Conservation (phyloP, 371 early-diverging fungal species). For the Lichtheimia corymbifera region DNA sequence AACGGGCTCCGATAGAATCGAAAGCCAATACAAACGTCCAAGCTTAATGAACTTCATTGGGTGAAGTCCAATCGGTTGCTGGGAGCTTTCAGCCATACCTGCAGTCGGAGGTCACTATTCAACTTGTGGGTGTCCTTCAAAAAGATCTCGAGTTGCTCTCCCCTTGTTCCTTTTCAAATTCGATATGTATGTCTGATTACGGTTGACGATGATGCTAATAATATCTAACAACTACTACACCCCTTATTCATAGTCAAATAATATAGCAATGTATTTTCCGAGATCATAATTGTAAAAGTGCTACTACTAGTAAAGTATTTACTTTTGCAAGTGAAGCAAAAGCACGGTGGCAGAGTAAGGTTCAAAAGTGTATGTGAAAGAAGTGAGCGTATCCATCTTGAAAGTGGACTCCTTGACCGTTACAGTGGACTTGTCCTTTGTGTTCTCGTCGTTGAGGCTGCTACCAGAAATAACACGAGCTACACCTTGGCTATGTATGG, state of each 20-base stretch:
- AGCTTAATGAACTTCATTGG: slow-evolving; percentile 35
- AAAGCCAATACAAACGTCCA: slow-evolving; percentile 31
- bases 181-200: too few species aligned
- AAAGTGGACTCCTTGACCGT: slow-evolving; percentile 11
- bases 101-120: too few species aligned
- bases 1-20: slow-evolving; percentile 41
- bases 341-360: slow-evolving; percentile 22
- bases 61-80: slow-evolving; percentile 4
- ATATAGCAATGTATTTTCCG: too few species aligned
- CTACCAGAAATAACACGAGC: slow-evolving; percentile 15
- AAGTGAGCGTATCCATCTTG: slow-evolving; percentile 2
- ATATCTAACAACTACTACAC: too few species aligned
- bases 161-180: too few species aligned
- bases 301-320: too few species aligned
- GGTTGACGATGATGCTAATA: too few species aligned
- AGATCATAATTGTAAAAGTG: too few species aligned
- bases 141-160: too few species aligned
- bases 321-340: slow-evolving; percentile 5
- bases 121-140: too few species aligned
- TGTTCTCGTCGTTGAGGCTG: slow-evolving; percentile 7
- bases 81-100: too few species aligned
- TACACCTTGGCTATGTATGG: slow-evolving; percentile 18
- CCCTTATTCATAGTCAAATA: too few species aligned
- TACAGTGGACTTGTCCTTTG: slow-evolving; percentile 10
- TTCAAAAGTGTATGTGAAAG: slow-evolving; percentile 19